These are phyloP conservation scores for Sarcodon sp. DNA, from an alignment of 768 basidiomycete genomes.

Conservation along the genomic window DNA sequence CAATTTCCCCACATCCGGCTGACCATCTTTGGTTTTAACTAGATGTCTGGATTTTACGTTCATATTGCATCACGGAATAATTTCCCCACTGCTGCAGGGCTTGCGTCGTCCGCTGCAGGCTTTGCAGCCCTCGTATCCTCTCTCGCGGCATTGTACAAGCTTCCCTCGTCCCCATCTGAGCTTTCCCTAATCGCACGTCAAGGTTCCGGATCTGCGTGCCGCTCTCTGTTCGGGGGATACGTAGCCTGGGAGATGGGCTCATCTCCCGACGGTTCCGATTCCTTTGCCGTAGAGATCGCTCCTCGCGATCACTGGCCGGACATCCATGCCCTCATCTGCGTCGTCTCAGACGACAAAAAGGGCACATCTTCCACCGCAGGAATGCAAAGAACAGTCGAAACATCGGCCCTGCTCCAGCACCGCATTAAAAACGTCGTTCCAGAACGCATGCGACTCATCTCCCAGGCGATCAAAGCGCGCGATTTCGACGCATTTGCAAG, in stretches of 20 bases:
- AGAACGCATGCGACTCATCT: constrained; percentile 70
- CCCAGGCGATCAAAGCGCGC: constrained; percentile 58
- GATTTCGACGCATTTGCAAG: constrained; percentile 86
- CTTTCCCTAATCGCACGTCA: constrained; percentile 94
- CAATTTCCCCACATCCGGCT: constrained; percentile 1
- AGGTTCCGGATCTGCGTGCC: constrained; percentile 95
- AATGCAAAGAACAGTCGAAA: constrained; percentile 97
- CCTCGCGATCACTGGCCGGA: constrained; percentile 85
- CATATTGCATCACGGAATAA: constrained; percentile 96
- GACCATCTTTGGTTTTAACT: background rate
- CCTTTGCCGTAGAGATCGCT: constrained; percentile 79
- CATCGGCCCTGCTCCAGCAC: constrained; percentile 76
- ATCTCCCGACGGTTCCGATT: constrained; percentile 63
- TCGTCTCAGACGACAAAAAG: constrained; percentile 94
- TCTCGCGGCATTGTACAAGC: constrained; percentile 73
- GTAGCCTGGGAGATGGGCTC: constrained; percentile 88
- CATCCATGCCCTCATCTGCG: constrained; percentile 94
- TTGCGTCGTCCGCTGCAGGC: constrained; percentile 94
- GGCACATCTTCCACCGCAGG: constrained; percentile 90
- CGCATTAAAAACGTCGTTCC: constrained; percentile 85
- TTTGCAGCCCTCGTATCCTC: constrained; percentile 92
- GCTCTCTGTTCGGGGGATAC: constrained; percentile 94
- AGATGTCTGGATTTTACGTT: constrained; percentile 63
- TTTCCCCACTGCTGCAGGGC: constrained; percentile 97
- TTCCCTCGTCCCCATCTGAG: constrained; percentile 63